Percentiles rank a stretch among this genome's conserved stretches.
Conservation (phyloP, 2,329 filamentous ascomycete genomes). For the Nannizziopsis arthrosporioides region DNA sequence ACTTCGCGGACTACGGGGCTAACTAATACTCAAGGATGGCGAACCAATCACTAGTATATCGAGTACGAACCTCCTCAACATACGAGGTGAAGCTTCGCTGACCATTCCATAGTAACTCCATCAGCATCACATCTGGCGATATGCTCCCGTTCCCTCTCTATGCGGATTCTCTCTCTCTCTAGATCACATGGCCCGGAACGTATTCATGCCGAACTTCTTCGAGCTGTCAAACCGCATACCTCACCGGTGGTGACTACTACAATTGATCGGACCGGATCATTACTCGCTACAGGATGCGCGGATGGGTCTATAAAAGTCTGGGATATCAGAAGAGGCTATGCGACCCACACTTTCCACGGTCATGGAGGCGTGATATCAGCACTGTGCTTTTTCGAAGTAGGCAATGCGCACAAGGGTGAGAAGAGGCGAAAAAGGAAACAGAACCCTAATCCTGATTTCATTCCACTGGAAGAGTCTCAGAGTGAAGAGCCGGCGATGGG, state of each 20-base stretch:
- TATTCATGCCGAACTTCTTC: constrained; percentile 56
- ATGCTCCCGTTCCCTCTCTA: constrained; percentile 89
- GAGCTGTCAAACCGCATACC: constrained; percentile 77
- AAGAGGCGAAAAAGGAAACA: constrained; percentile 26
- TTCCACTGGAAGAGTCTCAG: constrained; percentile 2
- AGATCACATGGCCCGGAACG: constrained; percentile 44
- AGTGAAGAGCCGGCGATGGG: constrained; percentile 37
- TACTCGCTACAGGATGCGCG: constrained; percentile 83
- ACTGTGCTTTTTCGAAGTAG: constrained; percentile 71
- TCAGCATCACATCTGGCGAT: constrained; percentile 77
- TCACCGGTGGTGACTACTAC: constrained; percentile 81
- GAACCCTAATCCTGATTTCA: constrained; percentile 27
- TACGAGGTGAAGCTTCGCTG: constrained; percentile 10
- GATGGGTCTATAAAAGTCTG: constrained; percentile 93
- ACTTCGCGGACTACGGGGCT: neutral
- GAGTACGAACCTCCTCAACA: constrained; percentile 22
- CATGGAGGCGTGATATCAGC: constrained; percentile 87
- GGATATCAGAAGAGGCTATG: constrained; percentile 82
- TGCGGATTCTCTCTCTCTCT: constrained; percentile 75
- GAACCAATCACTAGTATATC: constrained; percentile 37
- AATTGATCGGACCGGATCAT: constrained; percentile 73
- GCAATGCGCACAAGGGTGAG: constrained; percentile 33
- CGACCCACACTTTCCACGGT: constrained; percentile 89
- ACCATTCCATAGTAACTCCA: constrained; percentile 55
- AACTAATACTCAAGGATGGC: constrained; percentile 48